These are phyloP conservation scores for Fusarium sp. DNA, from an alignment of 2,329 filamentous ascomycete species.

Conservation along the genomic window DNA sequence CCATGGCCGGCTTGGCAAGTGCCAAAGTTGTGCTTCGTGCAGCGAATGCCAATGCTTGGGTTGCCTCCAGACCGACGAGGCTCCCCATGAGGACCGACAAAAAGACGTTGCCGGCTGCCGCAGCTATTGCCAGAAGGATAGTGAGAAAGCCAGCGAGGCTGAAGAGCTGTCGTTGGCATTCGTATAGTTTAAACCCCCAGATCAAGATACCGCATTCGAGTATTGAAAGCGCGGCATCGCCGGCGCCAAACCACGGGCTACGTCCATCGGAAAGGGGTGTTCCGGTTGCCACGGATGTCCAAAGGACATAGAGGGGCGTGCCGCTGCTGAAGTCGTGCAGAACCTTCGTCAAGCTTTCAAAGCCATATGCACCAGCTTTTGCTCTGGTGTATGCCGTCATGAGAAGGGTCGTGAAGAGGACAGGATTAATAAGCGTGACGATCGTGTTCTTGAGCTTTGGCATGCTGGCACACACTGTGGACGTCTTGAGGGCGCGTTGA, in stretches of 20 bases:
- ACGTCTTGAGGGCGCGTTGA: conserved; percentile 52
- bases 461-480: not conserved
- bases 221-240: conserved; percentile 60
- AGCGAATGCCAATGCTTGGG: conserved; percentile 58
- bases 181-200: conserved; percentile 66
- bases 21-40: conserved; percentile 63
- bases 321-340: conserved; percentile 50
- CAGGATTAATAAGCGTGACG: conserved; percentile 59
- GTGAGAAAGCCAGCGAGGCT: conserved; percentile 56
- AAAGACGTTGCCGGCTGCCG: conserved; percentile 57
- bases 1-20: conserved; percentile 60
- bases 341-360: conserved; percentile 46
- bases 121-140: conserved; percentile 49
- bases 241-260: conserved; percentile 55
- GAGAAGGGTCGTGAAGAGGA: conserved; percentile 58
- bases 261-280: conserved; percentile 23
- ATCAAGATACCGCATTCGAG: conserved; percentile 63
- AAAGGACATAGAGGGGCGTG: conserved; percentile 50
- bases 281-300: conserved; percentile 41
- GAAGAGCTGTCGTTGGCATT: conserved; percentile 59
- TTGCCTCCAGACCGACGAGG: conserved; percentile 49
- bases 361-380: conserved; percentile 50
- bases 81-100: conserved; percentile 53
- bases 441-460: conserved; percentile 46
- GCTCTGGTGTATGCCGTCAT: conserved; percentile 57